Evolutionary conservation across 345 rosid species (phyloP), one percentile per base, ranked within the genome.

Genomic region (Salix udensis): DNA sequence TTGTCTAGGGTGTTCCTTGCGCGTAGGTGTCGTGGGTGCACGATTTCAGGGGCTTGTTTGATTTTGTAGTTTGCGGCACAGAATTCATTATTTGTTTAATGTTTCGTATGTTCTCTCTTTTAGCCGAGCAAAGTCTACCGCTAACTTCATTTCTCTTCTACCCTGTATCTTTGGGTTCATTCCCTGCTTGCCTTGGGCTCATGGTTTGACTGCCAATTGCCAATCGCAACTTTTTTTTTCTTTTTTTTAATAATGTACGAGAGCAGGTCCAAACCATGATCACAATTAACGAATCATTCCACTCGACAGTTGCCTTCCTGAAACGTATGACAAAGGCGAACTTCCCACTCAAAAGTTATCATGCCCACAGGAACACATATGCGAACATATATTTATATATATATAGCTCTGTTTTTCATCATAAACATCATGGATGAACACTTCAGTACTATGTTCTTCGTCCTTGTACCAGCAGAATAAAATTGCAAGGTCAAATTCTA

Each of bases 11-110:
- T 82, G 77, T 73, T 82, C 90, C 90, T 84, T 86, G 81, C 80
- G 76, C 84, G 91, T 85, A 83, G 91, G 74, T 68, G 86, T 83
- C 89, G 93, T 89, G 92, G 69, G 66, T 72, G 82, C 91, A 88
- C 93, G 91, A 85, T 84, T 88, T 87, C 42, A 80, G 84, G 80
- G 82, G 81, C 34, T 5, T 9, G 24, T 14, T 40, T 28, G 18
- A 37, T 28, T 55, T 37, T 16, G 14, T 11, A n/a, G 26, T 21
- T 67, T 39, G 62, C 36, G 67, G 37, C 37, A 34, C 37, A 34
- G 0, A 34, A 34, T 34, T 5, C 37, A 34, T 34, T 1, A 34
- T 34, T 0, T 34, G 1, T 44, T 44, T 44, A 13, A 44, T 44
- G 50, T 1, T 44, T 44, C 11, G 15, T 12, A 44, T 44, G 15